phyloP scores from a whole-genome alignment of 345 rosid species.

The Corymbia maculata region DNA sequence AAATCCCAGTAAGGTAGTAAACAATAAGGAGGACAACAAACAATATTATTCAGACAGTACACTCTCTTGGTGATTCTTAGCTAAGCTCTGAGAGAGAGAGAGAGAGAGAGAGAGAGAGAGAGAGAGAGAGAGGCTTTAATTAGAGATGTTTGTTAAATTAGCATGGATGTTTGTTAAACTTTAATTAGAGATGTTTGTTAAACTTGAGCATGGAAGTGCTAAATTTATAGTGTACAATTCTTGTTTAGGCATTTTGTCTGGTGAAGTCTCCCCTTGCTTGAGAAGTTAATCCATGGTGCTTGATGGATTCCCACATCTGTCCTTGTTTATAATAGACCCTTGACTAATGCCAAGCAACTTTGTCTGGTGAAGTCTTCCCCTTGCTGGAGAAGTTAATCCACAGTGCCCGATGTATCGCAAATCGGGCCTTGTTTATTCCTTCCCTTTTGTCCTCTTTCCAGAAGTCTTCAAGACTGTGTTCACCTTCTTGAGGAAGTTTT shows the following conservation, averaged over 20 bases:
- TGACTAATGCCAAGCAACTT: background rate
- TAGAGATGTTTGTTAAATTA: background rate
- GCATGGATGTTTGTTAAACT: background rate
- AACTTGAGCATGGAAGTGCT: background rate
- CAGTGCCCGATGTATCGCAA: background rate
- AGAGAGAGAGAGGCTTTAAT: background rate
- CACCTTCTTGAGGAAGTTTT: background rate
- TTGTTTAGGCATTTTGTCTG: background rate
- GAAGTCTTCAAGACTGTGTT: fast-evolving
- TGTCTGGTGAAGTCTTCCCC: background rate
- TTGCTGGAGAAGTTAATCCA: background rate
- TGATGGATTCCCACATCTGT: background rate
- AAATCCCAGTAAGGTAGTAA: background rate
- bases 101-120: background rate
- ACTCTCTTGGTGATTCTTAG: background rate
- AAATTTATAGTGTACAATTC: background rate
- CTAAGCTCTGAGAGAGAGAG: background rate
- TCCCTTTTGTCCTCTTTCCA: background rate
- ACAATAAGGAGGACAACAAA: background rate
- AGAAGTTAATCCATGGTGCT: background rate
- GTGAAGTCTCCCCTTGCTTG: background rate
- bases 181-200: background rate
- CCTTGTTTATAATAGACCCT: background rate
- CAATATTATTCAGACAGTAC: background rate
- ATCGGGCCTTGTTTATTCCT: background rate